These are phyloP conservation scores for Juglanconis oblonga DNA, from an alignment of 2,329 filamentous ascomycete species.

Conservation along the genomic window DNA sequence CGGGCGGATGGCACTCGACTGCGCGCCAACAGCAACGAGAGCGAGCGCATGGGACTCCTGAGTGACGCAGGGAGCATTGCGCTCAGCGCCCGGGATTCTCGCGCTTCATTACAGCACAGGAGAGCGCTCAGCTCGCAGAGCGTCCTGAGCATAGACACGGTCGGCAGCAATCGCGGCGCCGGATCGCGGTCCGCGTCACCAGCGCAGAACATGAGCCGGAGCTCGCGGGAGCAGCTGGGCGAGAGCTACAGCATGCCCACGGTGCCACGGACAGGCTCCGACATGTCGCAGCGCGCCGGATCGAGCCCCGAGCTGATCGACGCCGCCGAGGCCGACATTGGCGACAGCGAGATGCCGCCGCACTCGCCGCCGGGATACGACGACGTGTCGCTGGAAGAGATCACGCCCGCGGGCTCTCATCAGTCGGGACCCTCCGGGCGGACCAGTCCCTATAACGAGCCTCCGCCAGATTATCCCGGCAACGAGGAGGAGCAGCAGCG, in stretches of 20 bases:
- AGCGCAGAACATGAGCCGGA: constrained; percentile 24
- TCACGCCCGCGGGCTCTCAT: constrained; percentile 24
- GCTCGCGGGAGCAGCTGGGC: constrained; percentile 33
- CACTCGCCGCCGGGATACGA: constrained; percentile 52
- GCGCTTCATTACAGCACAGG: constrained; percentile 30
- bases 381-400: constrained; percentile 43
- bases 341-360: constrained; percentile 42
- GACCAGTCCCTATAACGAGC: constrained; percentile 42
- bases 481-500: constrained; percentile 17
- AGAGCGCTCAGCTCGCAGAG: constrained; percentile 52
- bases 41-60: constrained; percentile 67
- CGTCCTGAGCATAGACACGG: constrained; percentile 48
- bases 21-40: constrained; percentile 70
- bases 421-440: constrained; percentile 29
- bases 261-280: constrained; percentile 20
- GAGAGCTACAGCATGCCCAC: constrained; percentile 26
- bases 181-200: constrained; percentile 21
- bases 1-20: constrained; percentile 75
- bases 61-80: constrained; percentile 68
- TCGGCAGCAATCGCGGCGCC: constrained; percentile 24
- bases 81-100: constrained; percentile 19
- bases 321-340: constrained; percentile 41
- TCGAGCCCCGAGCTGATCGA: constrained; percentile 53
- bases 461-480: constrained; percentile 51
- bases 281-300: constrained; percentile 37